Base-by-base conservation (phyloP, 2,329 filamentous ascomycete species). In the Aspergillus sp. region DNA sequence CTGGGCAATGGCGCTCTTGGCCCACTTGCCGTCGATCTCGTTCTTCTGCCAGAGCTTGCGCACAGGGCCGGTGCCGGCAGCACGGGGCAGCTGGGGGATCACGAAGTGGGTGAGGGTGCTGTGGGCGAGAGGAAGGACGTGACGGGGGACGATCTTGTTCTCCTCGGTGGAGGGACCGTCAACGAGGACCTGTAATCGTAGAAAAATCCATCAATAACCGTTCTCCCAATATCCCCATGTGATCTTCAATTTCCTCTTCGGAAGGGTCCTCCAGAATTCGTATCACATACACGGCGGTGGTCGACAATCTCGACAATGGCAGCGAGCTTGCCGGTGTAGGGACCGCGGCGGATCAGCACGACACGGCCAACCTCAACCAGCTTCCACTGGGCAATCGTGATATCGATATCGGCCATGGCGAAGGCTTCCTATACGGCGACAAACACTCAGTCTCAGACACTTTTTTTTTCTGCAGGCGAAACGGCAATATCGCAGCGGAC, bases 291-390 rank as follows among this genome's bases (percentile, higher is more conserved):
- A 81, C 94, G 91, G 86, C 96, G 96, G 88, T 99, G 93, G 82
- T 99, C 94, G 82, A 99, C 94, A 79, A 99, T 97, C 87, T 99
- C 93, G 79, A 96, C 91, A 73, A 99, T 93, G 71, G 87, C 82
- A 72, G 92, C 95, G 70, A 97, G 85, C 76, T 89, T 89, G 81
- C 92, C 92, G 67, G 82, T 81, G 82, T 80, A 89, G 69, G 87
- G 86, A 73, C 91, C 88, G 74, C 84, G 80, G 78, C 90, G 88
- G 82, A 97, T 87, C 77, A 95, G 86, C 76, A 96, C 88, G 74
- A 99, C 86, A 76, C 94, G 91, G 86, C 94, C 94, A 79, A 96
- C 90, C 87, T 99, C 92, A 77, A 99, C 92, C 79, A 91, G 84
- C 83, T 92, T 92, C 91, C 91, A 95, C 78, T 86, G 83, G 74